Evolutionary conservation across 345 rosid species (phyloP).

Genomic region (Anacardium occidentale): DNA sequence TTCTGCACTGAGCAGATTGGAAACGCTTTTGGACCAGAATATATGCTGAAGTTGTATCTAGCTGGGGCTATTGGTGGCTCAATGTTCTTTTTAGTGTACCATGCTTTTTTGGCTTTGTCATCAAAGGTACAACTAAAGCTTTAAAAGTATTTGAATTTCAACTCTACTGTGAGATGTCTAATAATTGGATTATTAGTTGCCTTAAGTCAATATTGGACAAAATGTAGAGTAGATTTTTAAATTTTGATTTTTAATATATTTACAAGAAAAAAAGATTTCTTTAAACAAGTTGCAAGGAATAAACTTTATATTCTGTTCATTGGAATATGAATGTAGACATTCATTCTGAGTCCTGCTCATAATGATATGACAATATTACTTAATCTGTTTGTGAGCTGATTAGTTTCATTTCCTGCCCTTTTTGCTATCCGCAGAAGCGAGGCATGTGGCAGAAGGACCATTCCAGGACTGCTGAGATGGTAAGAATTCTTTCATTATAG

Average conservation of each 20-base stretch:
- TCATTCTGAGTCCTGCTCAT: not conserved
- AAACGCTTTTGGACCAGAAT: slow-evolving; percentile 62
- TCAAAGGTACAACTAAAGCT: slow-evolving; percentile 50
- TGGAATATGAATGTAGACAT: slow-evolving; percentile 1
- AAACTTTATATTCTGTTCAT: not conserved
- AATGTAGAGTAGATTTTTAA: not conserved
- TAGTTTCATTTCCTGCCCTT: slow-evolving; percentile 6
- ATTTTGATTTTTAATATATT: too few relatives aligned
- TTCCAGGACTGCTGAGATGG: slow-evolving; percentile 73
- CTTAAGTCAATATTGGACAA: not conserved
- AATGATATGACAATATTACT: not conserved
- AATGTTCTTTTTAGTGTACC: slow-evolving; percentile 68
- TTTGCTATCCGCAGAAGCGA: slow-evolving; percentile 41
- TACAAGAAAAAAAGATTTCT: too few relatives aligned
- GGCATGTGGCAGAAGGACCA: slow-evolving; percentile 51
- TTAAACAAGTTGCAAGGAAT: not conserved
- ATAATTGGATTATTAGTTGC: slow-evolving; percentile 4
- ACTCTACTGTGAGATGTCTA: not conserved
- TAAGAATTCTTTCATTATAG: slow-evolving; percentile 30
- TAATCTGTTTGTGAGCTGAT: not conserved
- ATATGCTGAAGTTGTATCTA: slow-evolving; percentile 66
- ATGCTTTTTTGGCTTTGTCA: slow-evolving; percentile 44
- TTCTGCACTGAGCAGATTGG: slow-evolving; percentile 49
- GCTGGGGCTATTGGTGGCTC: slow-evolving; percentile 87
- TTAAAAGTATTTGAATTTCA: slow-evolving; percentile 6